phyloP scores from a whole-genome alignment of 2,329 filamentous ascomycete genomes.

The Fusarium azukiicola region DNA sequence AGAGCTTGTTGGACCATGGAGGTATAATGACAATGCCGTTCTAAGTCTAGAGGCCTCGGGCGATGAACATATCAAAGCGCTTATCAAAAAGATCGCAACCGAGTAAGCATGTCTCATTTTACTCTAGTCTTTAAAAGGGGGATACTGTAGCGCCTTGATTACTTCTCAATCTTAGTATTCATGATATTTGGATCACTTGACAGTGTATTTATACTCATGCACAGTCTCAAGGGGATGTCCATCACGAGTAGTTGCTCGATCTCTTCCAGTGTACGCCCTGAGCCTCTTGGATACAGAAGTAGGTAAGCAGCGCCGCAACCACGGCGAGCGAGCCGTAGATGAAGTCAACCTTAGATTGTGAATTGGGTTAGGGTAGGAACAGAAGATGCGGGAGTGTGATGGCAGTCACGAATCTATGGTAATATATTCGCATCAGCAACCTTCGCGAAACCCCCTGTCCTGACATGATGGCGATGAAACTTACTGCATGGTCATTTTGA shows the following conservation, averaged over 20 bases:
- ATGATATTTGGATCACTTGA: neutral
- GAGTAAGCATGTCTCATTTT: too few relatives aligned
- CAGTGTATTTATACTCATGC: neutral
- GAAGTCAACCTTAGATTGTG: slow-evolving; percentile 61
- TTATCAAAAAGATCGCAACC: too few relatives aligned
- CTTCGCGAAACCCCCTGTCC: too few relatives aligned
- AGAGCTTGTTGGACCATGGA: too few relatives aligned
- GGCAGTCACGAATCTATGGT: slow-evolving; percentile 56
- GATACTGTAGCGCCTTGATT: too few relatives aligned
- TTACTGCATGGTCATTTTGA: slow-evolving; percentile 46
- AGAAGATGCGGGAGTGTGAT: slow-evolving; percentile 64
- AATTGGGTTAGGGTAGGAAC: slow-evolving; percentile 57
- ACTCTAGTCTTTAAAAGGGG: too few relatives aligned
- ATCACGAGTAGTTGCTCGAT: slow-evolving; percentile 28
- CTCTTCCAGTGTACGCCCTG: slow-evolving; percentile 27
- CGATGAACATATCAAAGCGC: too few relatives aligned
- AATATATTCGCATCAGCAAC: slow-evolving; percentile 22
- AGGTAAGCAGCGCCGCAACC: slow-evolving; percentile 28
- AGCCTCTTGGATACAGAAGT: slow-evolving; percentile 37
- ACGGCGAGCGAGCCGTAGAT: slow-evolving; percentile 51
- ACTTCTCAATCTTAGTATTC: too few relatives aligned
- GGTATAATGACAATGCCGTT: too few relatives aligned
- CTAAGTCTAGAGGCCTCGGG: too few relatives aligned
- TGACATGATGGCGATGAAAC: neutral
- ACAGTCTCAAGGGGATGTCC: neutral